A percentile compares a stretch with the other conserved stretches of the same genome.
These are phyloP conservation scores for Hyphopichia homilentoma DNA, from an alignment of 805 yeast species.

Conservation along the genomic window DNA sequence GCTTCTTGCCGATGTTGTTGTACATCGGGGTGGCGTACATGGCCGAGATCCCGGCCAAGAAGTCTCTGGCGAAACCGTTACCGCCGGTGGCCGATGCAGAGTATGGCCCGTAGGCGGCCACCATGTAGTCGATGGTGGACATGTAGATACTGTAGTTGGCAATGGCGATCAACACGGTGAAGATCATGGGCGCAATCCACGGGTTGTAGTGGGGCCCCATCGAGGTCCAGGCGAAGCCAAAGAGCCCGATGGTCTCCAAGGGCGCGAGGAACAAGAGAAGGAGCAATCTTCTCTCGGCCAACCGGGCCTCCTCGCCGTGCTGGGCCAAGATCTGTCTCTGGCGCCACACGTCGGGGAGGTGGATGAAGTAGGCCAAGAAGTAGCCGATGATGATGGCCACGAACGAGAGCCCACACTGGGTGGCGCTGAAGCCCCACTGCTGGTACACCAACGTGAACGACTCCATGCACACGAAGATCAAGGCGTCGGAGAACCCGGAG, in stretches of 20 bases:
- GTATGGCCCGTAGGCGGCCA: slow-evolving; percentile 39
- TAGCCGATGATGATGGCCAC: slow-evolving; percentile 32
- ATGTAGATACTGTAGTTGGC: slow-evolving; percentile 40
- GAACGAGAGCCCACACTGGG: slow-evolving; percentile 26
- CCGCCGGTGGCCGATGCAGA: slow-evolving; percentile 44
- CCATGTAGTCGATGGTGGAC: slow-evolving; percentile 44
- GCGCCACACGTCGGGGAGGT: slow-evolving; percentile 29
- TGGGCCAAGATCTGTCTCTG: slow-evolving; percentile 19
- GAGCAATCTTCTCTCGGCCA: slow-evolving; percentile 25
- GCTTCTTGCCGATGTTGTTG: slow-evolving; percentile 23
- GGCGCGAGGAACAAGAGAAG: slow-evolving; percentile 35
- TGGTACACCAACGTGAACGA: slow-evolving; percentile 28
- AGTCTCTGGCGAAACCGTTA: slow-evolving; percentile 40
- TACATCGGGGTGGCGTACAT: slow-evolving; percentile 38
- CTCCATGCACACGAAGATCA: slow-evolving; percentile 38
- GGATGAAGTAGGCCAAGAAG: slow-evolving; percentile 30
- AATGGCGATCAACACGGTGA: slow-evolving; percentile 31
- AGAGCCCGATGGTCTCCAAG: slow-evolving; percentile 34
- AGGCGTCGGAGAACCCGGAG: slow-evolving; percentile 39
- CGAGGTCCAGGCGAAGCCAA: slow-evolving; percentile 42
- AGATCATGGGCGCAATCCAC: slow-evolving; percentile 43
- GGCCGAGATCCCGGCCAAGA: slow-evolving; percentile 36
- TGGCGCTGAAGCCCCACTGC: slow-evolving; percentile 30
- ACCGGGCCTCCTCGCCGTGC: slow-evolving; percentile 22
- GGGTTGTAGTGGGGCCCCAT: slow-evolving; percentile 34